phyloP scores from a whole-genome alignment of 78 protist genomes.

The Bigelowiella natans region DNA sequence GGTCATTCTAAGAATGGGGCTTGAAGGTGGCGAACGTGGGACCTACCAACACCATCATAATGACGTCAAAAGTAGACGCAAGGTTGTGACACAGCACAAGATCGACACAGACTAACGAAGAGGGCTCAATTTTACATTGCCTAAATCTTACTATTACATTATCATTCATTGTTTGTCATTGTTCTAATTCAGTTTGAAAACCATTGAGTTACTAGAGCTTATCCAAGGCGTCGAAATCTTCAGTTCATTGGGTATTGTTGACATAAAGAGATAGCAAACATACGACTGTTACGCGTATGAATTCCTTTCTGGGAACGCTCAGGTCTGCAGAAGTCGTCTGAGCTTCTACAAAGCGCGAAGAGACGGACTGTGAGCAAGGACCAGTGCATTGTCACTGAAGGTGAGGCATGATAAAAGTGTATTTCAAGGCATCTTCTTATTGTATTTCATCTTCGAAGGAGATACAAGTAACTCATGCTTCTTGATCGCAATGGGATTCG shows the following conservation, averaged over 20 bases:
- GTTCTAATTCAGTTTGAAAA: background rate
- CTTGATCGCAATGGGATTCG: background rate
- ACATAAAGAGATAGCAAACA: background rate
- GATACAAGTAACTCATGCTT: no score
- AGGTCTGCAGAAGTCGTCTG: background rate
- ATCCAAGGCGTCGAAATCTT: background rate
- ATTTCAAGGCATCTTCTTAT: no score
- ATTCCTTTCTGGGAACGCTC: background rate
- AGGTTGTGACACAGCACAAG: background rate
- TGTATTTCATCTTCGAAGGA: no score
- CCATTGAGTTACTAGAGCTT: background rate
- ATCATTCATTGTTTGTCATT: background rate
- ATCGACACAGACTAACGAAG: background rate
- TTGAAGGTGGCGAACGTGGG: background rate
- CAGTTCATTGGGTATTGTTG: background rate
- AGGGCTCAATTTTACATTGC: background rate
- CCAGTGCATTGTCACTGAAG: background rate
- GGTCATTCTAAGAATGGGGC: background rate
- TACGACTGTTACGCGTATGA: background rate
- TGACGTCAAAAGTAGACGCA: background rate
- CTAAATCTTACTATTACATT: background rate
- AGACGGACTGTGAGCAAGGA: background rate
- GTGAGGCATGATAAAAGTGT: background rate
- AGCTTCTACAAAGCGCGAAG: background rate
- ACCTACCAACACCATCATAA: background rate